Base-by-base conservation (phyloP, 1,284 basidiomycete species). In the Crepidotus sp. region DNA sequence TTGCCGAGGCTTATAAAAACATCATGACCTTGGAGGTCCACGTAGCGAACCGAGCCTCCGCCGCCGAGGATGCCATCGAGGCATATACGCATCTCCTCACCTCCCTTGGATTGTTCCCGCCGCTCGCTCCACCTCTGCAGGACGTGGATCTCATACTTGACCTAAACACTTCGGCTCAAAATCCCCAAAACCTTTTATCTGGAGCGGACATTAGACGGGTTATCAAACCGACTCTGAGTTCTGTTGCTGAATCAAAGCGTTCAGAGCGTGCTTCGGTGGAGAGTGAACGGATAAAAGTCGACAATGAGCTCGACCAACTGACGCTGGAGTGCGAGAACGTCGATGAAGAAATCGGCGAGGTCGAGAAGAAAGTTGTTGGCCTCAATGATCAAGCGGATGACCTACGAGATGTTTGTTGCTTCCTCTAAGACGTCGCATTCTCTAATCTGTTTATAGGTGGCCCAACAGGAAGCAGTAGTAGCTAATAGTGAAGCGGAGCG, bases 1-100 rank as follows among this genome's bases (percentile, higher is more conserved):
- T 85, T 7, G 63, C 74, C 0, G 85, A 91, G 53, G 77, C 78
- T 1, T 79, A 80, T 46, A 77, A 81, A 55, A 60, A 65, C 5
- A 73, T 84, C 31, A 80, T 83, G 65, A 76, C 78, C 17, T 73
- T 87, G 27, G 90, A 93, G 59, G 81, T 93, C 47, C 73, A 73
- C 40, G 76, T 89, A 46, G 78, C 84, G 3, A 83, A 84, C 55
- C 78, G 84, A 32, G 80, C 77, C 35, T 79, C 82, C 18, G 77
- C 79, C 17, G 79, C 88, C 30, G 89, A 93, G 60, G 81, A 85
- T 53, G 77, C 81, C 8, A 63, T 90, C 3, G 81, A 88, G 55
- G 67, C 73, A 34, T 93, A 93, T 61, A 82, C 71, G 27, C 73
- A 77, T 42, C 64, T 86, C 19, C 71, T 85, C 17, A 77, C 81